Evolutionary conservation across 106 monocot genomes (phyloP).

Genomic region (Apostasia ramifera): DNA sequence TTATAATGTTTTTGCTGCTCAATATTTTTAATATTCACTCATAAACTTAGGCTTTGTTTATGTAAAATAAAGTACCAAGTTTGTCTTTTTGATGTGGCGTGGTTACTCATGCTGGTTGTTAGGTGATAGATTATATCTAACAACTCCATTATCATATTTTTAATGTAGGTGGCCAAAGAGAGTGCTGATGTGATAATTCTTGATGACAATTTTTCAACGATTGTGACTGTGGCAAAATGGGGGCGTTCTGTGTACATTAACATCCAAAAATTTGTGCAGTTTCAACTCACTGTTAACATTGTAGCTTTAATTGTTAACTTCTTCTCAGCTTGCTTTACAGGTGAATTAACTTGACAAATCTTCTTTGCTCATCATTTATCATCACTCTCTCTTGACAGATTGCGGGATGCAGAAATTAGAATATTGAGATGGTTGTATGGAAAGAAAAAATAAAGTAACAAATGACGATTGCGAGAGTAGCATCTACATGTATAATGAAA

Average conservation of each 20-base stretch:
- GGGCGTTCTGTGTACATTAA: slow-evolving; percentile 62
- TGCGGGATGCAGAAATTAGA: neutral
- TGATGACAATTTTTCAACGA: slow-evolving; percentile 72
- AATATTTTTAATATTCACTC: no score
- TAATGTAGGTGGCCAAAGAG: slow-evolving; percentile 56
- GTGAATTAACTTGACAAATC: slow-evolving; percentile 6
- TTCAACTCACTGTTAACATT: slow-evolving; percentile 64
- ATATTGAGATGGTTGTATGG: no score
- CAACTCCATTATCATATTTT: neutral
- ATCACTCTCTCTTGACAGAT: neutral
- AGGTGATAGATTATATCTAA: no score
- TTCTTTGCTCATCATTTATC: neutral
- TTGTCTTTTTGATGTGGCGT: no score
- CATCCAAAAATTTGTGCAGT: slow-evolving; percentile 77
- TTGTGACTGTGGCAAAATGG: slow-evolving; percentile 64
- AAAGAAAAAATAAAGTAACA: no score
- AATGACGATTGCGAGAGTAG: no score
- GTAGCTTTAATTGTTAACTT: slow-evolving; percentile 67
- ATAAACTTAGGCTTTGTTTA: no score
- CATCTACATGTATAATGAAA: no score
- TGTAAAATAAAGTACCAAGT: no score
- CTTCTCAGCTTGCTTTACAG: slow-evolving; percentile 59
- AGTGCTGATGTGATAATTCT: slow-evolving; percentile 68
- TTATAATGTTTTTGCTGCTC: no score
- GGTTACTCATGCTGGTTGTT: no score